Conservation (phyloP, 2,329 filamentous ascomycete genomes). For the Aspergillus sp. region DNA sequence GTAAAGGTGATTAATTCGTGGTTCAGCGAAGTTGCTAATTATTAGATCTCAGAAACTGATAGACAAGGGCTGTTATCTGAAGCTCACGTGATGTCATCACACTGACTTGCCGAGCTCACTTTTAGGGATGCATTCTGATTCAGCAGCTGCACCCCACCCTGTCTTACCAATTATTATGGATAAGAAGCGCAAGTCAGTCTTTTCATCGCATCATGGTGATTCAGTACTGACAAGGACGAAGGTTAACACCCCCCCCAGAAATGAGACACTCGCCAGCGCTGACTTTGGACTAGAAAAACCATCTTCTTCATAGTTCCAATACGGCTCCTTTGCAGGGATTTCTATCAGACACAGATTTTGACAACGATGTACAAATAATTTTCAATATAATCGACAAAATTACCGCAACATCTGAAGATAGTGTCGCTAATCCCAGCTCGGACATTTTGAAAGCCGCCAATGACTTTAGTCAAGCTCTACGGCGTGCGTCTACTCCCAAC, state of each 20-base stretch:
- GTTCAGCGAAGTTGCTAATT: neutral
- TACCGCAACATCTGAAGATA: neutral
- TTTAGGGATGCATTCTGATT: neutral
- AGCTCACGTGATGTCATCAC: neutral
- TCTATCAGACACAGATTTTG: neutral
- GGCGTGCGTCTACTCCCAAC: neutral
- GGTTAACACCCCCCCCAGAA: neutral
- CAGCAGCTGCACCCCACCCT: neutral
- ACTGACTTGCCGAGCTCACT: neutral
- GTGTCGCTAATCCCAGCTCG: neutral
- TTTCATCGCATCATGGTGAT: neutral
- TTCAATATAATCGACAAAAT: neutral
- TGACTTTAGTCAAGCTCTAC: constrained; percentile 1
- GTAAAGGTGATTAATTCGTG: neutral
- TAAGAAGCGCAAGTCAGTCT: constrained; percentile 24
- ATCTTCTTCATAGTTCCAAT: neutral
- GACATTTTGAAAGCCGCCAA: neutral
- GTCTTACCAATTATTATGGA: constrained; percentile 21
- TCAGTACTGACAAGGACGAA: constrained; percentile 22
- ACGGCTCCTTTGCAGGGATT: neutral
- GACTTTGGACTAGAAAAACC: neutral
- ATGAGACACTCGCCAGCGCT: neutral
- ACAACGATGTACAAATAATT: neutral
- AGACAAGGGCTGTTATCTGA: neutral
- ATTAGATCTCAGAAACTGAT: too few relatives aligned